Evolutionary conservation across 2,329 filamentous ascomycete species (phyloP).

Genomic region (Colletotrichum australisinense): DNA sequence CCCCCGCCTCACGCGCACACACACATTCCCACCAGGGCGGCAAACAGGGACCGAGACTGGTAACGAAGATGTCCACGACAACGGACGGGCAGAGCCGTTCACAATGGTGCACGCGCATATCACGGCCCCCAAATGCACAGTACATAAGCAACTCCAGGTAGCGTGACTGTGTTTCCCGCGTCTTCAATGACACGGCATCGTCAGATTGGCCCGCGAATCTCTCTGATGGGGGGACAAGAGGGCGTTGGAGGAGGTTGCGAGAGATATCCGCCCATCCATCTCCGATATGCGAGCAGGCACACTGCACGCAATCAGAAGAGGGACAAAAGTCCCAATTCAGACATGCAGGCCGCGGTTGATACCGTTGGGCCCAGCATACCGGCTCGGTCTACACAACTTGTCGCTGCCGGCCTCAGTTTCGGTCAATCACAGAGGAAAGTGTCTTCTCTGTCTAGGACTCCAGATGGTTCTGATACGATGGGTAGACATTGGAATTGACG

Average conservation of each 20-base stretch:
- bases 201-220: conserved; percentile 7
- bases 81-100: conserved; percentile 25
- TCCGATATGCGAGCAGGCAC: conserved; percentile 10
- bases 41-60: conserved; percentile 20
- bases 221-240: neutral
- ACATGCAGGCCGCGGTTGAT: conserved; percentile 8
- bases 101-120: conserved; percentile 7
- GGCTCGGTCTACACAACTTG: conserved; percentile 4
- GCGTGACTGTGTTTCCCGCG: conserved; percentile 19
- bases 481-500: neutral
- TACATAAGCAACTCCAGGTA: neutral
- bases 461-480: neutral
- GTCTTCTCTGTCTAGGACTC: no score
- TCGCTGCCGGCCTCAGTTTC: neutral
- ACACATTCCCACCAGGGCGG: conserved; percentile 29
- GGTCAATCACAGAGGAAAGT: neutral
- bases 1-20: neutral
- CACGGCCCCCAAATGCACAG: conserved; percentile 8
- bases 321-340: conserved; percentile 22
- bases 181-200: conserved; percentile 20
- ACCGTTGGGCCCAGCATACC: conserved; percentile 2
- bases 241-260: neutral
- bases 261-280: conserved; percentile 25
- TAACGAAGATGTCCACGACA: conserved; percentile 1
- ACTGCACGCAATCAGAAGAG: conserved; percentile 16